A percentile compares a stretch with the other conserved stretches of the same genome.
These are phyloP conservation scores for Kodamaea kaohsiungensis DNA, from an alignment of 805 yeast genomes.

Conservation along the genomic window DNA sequence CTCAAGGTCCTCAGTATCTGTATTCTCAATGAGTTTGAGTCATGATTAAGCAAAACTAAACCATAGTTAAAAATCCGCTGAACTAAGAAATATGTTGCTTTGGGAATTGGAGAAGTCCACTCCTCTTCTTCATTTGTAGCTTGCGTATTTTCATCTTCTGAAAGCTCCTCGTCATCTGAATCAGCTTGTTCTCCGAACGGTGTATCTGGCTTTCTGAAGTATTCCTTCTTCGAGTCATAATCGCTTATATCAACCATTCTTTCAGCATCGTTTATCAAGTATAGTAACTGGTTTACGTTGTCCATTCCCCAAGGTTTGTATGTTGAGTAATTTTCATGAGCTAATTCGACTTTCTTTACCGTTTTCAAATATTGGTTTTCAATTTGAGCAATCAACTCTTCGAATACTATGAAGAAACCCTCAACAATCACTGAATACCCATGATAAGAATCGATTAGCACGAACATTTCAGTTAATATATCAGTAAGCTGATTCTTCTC, in stretches of 20 bases:
- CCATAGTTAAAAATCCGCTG: constrained; percentile 68
- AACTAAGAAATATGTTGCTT: constrained; percentile 55
- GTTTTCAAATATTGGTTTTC: constrained; percentile 31
- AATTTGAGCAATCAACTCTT: constrained; percentile 55
- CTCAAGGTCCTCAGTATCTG: constrained; percentile 54
- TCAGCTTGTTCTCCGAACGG: constrained; percentile 33
- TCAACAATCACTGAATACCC: constrained; percentile 73
- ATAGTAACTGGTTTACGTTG: constrained; percentile 43
- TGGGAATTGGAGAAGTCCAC: constrained; percentile 74
- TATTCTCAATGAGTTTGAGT: constrained; percentile 54
- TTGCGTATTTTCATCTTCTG: constrained; percentile 12
- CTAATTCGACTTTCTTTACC: constrained; percentile 14
- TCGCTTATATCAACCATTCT: constrained; percentile 24
- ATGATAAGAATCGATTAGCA: constrained; percentile 79
- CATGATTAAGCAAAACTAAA: constrained; percentile 67
- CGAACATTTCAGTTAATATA: constrained; percentile 70
- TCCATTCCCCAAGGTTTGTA: constrained; percentile 64
- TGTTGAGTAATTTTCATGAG: constrained; percentile 18
- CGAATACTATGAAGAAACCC: constrained; percentile 72
- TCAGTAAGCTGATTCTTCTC: constrained; percentile 63
- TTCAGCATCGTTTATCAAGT: constrained; percentile 40
- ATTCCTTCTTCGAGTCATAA: constrained; percentile 39
- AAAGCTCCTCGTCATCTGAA: constrained; percentile 36
- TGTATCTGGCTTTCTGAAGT: constrained; percentile 40
- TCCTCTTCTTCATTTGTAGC: constrained; percentile 11